Base-by-base conservation (phyloP, 2,329 filamentous ascomycete species). In the Colletotrichum simmondsii region DNA sequence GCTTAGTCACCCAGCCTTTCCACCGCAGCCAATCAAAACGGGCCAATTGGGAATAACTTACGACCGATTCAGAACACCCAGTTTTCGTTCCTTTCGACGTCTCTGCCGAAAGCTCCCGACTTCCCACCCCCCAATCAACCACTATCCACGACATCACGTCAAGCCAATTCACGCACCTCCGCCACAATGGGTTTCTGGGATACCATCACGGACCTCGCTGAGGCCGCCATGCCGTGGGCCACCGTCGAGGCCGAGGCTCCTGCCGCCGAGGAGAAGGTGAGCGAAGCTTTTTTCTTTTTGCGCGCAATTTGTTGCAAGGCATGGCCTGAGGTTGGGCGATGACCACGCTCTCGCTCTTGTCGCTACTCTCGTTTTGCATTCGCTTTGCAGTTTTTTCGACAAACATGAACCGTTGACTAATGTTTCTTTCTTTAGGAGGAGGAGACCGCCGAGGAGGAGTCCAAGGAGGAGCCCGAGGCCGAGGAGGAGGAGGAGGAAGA, bases 151-250 rank as follows among this genome's bases (percentile, higher is more conserved):
- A 61, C 64, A 72, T 73, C 68, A 73, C 71, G 68, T 73, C 68
- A 73, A 73, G 68, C 63, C 62, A 72, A 42, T 42, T 73, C 70
- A 83, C 82, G 52, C 79, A 82, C 75, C 82, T 80, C 75, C 77
- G 80, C 82, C 85, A 84, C 83, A 83, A 92, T 92, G 91, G 90
- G 89, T 86, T 87, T 92, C 85, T 92, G 90, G 89, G 90, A 92
- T 83, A 84, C 87, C 77, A 87, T 91, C 79, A 87, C 86, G 80
- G 91, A 92, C 81, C 85, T 92, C 81, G 84, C 91, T 80, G 89
- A 92, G 84, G 90, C 90, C 75, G 90, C 88, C 77, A 86, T 88
- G 85, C 91, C 91, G 81, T 92, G 91, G 91, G 86, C 85, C 81
- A 87, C 87, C 77, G 90, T 87, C 77, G 88, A 92, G 82, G 91